These are phyloP conservation scores for Hypoxylon sp. DNA, from an alignment of 2,329 filamentous ascomycete species.

Conservation along the genomic window DNA sequence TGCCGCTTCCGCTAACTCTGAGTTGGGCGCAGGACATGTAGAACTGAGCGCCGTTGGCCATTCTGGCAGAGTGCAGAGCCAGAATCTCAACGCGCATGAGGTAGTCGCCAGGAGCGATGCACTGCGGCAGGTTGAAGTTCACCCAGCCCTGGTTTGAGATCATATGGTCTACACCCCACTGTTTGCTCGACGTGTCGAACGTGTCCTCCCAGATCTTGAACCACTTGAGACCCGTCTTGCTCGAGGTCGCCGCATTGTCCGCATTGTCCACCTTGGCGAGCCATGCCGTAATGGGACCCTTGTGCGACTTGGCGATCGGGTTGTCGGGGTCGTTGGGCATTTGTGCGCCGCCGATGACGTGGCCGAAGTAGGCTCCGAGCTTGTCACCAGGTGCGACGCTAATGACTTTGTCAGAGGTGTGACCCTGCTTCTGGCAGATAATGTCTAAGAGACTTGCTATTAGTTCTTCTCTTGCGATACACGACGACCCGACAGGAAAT, in stretches of 20 bases:
- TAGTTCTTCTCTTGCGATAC: constrained; percentile 7
- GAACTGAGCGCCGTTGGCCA: constrained; percentile 59
- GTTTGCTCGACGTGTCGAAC: constrained; percentile 59
- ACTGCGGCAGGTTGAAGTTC: constrained; percentile 65
- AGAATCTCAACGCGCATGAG: constrained; percentile 69
- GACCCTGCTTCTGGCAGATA: constrained; percentile 64
- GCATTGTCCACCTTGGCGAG: constrained; percentile 68
- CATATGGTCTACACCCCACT: constrained; percentile 66
- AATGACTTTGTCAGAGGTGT: constrained; percentile 62
- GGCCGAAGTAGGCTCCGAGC: constrained; percentile 67
- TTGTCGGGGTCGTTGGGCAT: constrained; percentile 65
- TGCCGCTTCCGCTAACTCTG: constrained; percentile 58
- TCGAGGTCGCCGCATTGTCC: constrained; percentile 63
- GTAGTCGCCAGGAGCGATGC: constrained; percentile 68
- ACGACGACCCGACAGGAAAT: not conserved
- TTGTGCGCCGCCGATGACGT: constrained; percentile 69
- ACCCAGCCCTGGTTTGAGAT: constrained; percentile 62
- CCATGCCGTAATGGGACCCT: constrained; percentile 69
- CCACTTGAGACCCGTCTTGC: constrained; percentile 62
- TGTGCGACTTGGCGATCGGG: constrained; percentile 69
- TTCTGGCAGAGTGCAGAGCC: constrained; percentile 66
- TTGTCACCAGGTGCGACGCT: constrained; percentile 66
- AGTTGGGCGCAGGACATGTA: constrained; percentile 63
- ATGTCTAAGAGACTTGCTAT: constrained; percentile 55
- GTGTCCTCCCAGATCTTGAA: constrained; percentile 71